Evolutionary conservation across 2,329 filamentous ascomycete genomes (phyloP).

Genomic region (Xylariaceae sp.): DNA sequence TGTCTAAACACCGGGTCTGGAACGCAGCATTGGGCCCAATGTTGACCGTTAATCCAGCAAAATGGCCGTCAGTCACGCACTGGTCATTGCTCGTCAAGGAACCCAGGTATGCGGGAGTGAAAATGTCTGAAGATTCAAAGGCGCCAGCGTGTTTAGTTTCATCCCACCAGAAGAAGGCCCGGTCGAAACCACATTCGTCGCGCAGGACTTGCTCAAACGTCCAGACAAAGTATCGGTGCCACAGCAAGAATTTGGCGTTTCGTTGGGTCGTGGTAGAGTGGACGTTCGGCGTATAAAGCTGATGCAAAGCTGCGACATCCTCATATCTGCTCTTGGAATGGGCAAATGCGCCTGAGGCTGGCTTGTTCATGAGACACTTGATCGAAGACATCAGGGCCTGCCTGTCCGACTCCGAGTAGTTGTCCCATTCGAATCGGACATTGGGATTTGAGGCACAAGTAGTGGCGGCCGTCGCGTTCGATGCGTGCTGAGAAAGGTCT

Average conservation of each 20-base stretch:
- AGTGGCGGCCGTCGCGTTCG: neutral
- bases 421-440: slow-evolving; percentile 16
- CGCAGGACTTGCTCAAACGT: slow-evolving; percentile 17
- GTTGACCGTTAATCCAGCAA: slow-evolving; percentile 14
- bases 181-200: slow-evolving; percentile 13
- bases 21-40: slow-evolving; percentile 13
- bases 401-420: slow-evolving; percentile 12
- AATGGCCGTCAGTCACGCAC: slow-evolving; percentile 14
- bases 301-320: slow-evolving; percentile 16
- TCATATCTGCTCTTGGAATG: slow-evolving; percentile 15
- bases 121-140: slow-evolving; percentile 12
- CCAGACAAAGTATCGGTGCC: slow-evolving; percentile 17
- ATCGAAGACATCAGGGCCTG: slow-evolving; percentile 16
- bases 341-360: slow-evolving; percentile 10
- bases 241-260: slow-evolving; percentile 17
- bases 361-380: slow-evolving; percentile 15
- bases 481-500: neutral
- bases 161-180: slow-evolving; percentile 18
- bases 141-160: slow-evolving; percentile 18
- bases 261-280: slow-evolving; percentile 4
- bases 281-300: slow-evolving; percentile 13
- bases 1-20: slow-evolving; percentile 11
- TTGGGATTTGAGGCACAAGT: slow-evolving; percentile 16
- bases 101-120: slow-evolving; percentile 14
- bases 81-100: slow-evolving; percentile 7